Evolutionary conservation across 2,329 filamentous ascomycete genomes (phyloP).

Genomic region (Lasiodiplodia hormozganensis): DNA sequence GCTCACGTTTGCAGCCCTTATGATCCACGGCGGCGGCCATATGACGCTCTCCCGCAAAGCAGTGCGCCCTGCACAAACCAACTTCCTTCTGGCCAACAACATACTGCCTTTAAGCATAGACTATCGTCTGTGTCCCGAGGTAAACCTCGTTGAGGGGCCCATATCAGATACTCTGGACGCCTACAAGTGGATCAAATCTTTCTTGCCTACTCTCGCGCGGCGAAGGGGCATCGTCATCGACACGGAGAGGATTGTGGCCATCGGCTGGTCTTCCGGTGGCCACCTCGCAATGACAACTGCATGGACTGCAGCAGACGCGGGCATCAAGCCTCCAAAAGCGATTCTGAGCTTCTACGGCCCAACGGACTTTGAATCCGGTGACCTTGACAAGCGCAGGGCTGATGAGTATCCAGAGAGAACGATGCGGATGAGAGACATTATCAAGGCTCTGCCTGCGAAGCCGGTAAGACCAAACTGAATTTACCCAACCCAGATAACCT

Average conservation of each 20-base stretch:
- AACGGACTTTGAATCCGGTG: not conserved
- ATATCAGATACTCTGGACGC: constrained; percentile 56
- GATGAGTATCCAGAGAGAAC: not conserved
- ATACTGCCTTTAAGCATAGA: constrained; percentile 59
- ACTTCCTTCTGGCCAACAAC: constrained; percentile 46
- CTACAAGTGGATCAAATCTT: constrained; percentile 48
- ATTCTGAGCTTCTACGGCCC: not conserved
- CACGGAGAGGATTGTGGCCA: not conserved
- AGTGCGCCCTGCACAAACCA: constrained; percentile 48
- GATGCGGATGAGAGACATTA: not conserved
- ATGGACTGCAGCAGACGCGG: not conserved
- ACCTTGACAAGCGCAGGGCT: not conserved
- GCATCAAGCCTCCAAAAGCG: not conserved
- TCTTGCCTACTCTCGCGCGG: constrained; percentile 39
- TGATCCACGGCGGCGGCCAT: constrained; percentile 56
- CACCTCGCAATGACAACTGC: not conserved
- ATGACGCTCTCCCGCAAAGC: constrained; percentile 49
- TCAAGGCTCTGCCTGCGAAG: not conserved
- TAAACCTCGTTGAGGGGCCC: constrained; percentile 54
- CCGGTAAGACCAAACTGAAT: not conserved
- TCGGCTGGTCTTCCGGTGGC: not conserved
- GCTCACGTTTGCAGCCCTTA: constrained; percentile 39
- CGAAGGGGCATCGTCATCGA: not conserved
- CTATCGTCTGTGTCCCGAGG: constrained; percentile 60
- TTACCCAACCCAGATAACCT: too few relatives aligned